Base-by-base conservation (phyloP, 2,329 filamentous ascomycete species). In the Pseudopithomyces maydicus region DNA sequence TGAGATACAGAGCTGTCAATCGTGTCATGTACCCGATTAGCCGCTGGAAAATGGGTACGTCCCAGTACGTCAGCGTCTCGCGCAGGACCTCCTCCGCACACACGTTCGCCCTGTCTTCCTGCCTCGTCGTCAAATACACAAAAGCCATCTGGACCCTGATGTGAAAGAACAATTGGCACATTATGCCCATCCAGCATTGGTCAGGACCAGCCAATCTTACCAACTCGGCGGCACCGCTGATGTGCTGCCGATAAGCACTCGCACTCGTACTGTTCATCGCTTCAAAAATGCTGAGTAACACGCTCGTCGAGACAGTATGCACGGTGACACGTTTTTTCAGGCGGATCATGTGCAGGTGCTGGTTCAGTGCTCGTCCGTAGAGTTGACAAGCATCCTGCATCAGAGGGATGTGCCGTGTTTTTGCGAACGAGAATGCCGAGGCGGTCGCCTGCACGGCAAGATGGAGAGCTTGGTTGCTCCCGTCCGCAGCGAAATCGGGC, bases 101-200 rank as follows among this genome's bases (percentile, higher is more conserved):
- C 2, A 68, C 29, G 1, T 38, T 52, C 11, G 42, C 36, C 7
- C 39, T 45, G 11, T 52, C 36, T 23, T 54, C 53, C 26, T 52
- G 36, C 19, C 39, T n/a, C 6, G 61, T 59, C 2, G 61, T 66
- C 15, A 71, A 38, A 38, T 69, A 56, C 20, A 67, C 53, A 50
- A 70, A 69, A 8, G 62, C 47, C 58, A 67, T 57, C 26, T 69
- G 71, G 6, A 68, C 68, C 38, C 66, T 56, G 38, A 74, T 62
- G 53, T 72, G 70, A 39, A 68, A 73, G 54, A 70, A 74, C 1
- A 74, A 58, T 45, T 74, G 68, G 42, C 69, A 74, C 8, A 73
- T 22, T 0, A 70, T 60, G n/a, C 69, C 68, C 11, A 59, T 23
- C 14, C 55, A 52, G 47, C 68, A 72, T 38, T 72, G 55, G 11